phyloP scores from a whole-genome alignment of 306 rosid genomes.

The Castanea mollissima region DNA sequence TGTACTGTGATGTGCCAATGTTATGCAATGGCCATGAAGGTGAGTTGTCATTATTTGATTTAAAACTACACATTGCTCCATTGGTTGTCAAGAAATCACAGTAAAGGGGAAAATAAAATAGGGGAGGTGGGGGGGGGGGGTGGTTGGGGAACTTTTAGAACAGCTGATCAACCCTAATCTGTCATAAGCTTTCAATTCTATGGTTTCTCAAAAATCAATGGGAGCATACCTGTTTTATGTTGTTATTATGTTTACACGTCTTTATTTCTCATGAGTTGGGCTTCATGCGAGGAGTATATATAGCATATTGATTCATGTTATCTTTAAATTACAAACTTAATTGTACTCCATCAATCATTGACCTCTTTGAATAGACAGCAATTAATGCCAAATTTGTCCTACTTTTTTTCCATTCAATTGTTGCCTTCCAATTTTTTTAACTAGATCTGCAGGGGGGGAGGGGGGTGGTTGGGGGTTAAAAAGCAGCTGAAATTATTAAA shows the following conservation, averaged over 20 bases:
- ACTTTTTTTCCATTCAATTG: background rate
- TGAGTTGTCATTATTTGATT: conserved; percentile 34
- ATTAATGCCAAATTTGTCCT: background rate
- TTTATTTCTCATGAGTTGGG: background rate
- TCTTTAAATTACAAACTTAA: background rate
- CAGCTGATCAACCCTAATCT: conserved; percentile 2
- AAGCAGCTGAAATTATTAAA: too few species aligned
- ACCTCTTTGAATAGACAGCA: background rate
- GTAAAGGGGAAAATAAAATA: background rate
- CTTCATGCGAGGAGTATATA: background rate
- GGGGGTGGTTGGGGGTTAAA: too few species aligned
- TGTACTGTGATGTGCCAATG: conserved; percentile 28
- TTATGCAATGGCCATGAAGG: conserved; percentile 62
- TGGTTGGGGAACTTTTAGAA: too few species aligned
- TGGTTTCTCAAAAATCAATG: conserved; percentile 5
- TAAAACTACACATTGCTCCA: conserved; percentile 20
- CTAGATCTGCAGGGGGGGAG: too few species aligned
- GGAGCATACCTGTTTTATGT: conserved; percentile 10
- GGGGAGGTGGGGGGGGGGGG: too few species aligned
- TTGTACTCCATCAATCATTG: background rate
- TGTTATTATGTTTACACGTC: background rate
- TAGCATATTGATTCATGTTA: background rate
- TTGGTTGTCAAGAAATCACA: conserved; percentile 20
- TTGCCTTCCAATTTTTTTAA: background rate
- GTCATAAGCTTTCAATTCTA: conserved; percentile 3